Conservation (phyloP, 441 rosid species). For the Hypseocharis bilobata region DNA sequence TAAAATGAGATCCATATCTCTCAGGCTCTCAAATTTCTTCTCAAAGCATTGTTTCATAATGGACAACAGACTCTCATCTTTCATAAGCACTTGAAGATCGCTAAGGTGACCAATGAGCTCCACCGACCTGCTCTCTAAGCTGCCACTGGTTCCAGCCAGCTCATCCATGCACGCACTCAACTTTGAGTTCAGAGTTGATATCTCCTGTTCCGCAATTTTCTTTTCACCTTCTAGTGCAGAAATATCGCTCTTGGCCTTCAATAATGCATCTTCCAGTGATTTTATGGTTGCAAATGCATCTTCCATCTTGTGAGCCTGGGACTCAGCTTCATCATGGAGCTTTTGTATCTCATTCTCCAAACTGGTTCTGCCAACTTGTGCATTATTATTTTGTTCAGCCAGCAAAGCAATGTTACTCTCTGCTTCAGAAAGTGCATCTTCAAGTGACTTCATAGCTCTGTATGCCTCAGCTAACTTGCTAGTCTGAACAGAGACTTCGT, state of each 20-base stretch:
- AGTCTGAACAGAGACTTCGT: slow-evolving; percentile 41
- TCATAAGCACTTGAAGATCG: slow-evolving; percentile 46
- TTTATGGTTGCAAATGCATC: slow-evolving; percentile 45
- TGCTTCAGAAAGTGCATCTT: slow-evolving; percentile 46
- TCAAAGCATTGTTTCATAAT: slow-evolving; percentile 43
- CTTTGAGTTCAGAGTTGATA: slow-evolving; percentile 53
- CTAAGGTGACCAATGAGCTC: slow-evolving; percentile 49
- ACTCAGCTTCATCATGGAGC: slow-evolving; percentile 50
- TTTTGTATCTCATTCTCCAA: slow-evolving; percentile 49
- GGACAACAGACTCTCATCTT: slow-evolving; percentile 41
- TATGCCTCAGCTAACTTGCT: slow-evolving; percentile 48
- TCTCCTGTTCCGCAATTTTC: slow-evolving; percentile 51
- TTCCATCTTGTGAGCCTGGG: slow-evolving; percentile 39
- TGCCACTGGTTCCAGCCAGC: slow-evolving; percentile 56
- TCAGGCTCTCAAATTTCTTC: slow-evolving; percentile 45
- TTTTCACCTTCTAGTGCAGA: slow-evolving; percentile 53
- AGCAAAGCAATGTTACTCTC: slow-evolving; percentile 41
- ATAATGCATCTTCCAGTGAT: slow-evolving; percentile 55
- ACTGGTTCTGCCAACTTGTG: slow-evolving; percentile 30
- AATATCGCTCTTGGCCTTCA: slow-evolving; percentile 42
- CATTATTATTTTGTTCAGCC: slow-evolving; percentile 40
- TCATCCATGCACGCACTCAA: slow-evolving; percentile 73
- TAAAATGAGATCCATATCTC: slow-evolving; percentile 47
- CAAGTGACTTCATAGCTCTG: slow-evolving; percentile 52
- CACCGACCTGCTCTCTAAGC: slow-evolving; percentile 40